Conservation (phyloP, 345 rosid species). For the Bretschneidera sinensis region DNA sequence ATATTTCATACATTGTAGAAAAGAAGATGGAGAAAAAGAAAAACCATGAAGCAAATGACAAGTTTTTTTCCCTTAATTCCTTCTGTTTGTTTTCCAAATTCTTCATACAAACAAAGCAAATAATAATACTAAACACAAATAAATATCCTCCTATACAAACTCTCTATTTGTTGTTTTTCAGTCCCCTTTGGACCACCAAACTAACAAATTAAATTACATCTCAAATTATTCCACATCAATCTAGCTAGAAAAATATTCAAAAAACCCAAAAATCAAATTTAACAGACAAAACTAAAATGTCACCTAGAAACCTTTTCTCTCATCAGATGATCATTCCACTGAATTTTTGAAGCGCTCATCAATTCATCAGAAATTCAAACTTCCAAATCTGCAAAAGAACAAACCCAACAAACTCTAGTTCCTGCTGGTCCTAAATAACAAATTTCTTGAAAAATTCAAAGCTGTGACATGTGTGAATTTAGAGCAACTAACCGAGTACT, state of each 20-base stretch:
- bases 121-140: slow-evolving; percentile 19
- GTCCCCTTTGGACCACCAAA: slow-evolving; percentile 35
- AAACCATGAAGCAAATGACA: no score
- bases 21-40: no score
- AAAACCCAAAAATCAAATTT: slow-evolving; percentile 1
- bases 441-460: not conserved
- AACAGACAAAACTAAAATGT: slow-evolving; percentile 17
- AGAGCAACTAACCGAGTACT: slow-evolving; percentile 24
- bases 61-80: no score
- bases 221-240: slow-evolving; percentile 20
- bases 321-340: slow-evolving; percentile 6
- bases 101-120: slow-evolving; percentile 24
- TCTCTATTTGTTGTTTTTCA: slow-evolving; percentile 15
- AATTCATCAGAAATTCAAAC: slow-evolving; percentile 15
- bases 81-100: no score
- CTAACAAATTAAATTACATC: slow-evolving; percentile 27
- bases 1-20: no score
- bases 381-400: slow-evolving; percentile 27
- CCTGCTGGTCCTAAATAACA: not conserved
- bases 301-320: slow-evolving; percentile 9
- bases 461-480: slow-evolving; percentile 12
- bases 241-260: slow-evolving; percentile 10
- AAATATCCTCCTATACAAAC: slow-evolving; percentile 45
- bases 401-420: slow-evolving; percentile 24
- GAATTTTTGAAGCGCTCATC: slow-evolving; percentile 1